These are phyloP conservation scores for Santalum album DNA, from an alignment of 164 flowering plant genomes.

Conservation along the genomic window DNA sequence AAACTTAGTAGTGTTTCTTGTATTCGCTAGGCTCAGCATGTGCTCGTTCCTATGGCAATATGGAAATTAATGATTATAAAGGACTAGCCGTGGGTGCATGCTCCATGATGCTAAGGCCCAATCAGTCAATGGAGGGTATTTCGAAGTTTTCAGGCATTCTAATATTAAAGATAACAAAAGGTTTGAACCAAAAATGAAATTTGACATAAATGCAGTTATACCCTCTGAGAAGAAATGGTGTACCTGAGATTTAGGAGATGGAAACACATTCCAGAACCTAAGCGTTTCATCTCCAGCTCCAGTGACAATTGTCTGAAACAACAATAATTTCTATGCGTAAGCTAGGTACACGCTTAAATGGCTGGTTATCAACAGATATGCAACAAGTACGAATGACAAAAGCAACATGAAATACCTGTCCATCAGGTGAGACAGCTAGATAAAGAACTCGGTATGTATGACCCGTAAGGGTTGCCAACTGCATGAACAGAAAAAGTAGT, in stretches of 20 bases:
- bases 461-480: conserved; percentile 95
- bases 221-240: not conserved
- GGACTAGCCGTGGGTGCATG: no score
- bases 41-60: no score
- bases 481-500: conserved; percentile 13
- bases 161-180: not conserved
- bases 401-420: conserved; percentile 52
- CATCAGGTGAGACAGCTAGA: conserved; percentile 97
- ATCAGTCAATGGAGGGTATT: no score
- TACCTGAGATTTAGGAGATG: conserved; percentile 94
- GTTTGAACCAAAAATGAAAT: not conserved
- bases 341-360: no score
- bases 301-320: conserved; percentile 78
- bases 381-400: not conserved
- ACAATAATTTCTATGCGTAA: no score
- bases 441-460: conserved; percentile 88
- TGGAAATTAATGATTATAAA: no score
- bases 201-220: not conserved
- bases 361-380: not conserved
- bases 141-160: no score
- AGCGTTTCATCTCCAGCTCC: conserved; percentile 99
- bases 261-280: conserved; percentile 95
- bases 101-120: no score
- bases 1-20: not conserved
- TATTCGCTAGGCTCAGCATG: not conserved